These are phyloP conservation scores for Lecanicillium sp. DNA, from an alignment of 2,329 filamentous ascomycete genomes.

Conservation along the genomic window DNA sequence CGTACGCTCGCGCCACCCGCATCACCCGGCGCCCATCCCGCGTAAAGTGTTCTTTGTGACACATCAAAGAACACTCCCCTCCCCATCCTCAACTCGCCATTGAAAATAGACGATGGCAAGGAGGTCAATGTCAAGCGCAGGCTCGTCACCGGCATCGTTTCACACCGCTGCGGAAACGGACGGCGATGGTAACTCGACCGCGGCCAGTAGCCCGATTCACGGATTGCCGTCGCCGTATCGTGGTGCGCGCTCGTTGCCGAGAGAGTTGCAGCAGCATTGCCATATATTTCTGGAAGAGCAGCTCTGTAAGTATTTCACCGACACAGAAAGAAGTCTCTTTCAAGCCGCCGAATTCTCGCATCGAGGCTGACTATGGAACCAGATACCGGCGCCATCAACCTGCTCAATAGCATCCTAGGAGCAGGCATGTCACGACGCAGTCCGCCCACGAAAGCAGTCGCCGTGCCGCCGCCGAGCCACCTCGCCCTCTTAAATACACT, in stretches of 20 bases:
- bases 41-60: too few relatives aligned
- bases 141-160: slow-evolving; percentile 25
- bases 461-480: slow-evolving; percentile 62
- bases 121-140: slow-evolving; percentile 12
- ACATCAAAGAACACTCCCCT: too few relatives aligned
- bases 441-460: slow-evolving; percentile 33
- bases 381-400: slow-evolving; percentile 43
- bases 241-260: slow-evolving; percentile 46
- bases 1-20: too few relatives aligned
- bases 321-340: neutral
- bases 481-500: slow-evolving; percentile 73
- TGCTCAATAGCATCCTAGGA: slow-evolving; percentile 56
- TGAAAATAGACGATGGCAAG: slow-evolving; percentile 3
- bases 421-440: slow-evolving; percentile 34
- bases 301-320: slow-evolving; percentile 42
- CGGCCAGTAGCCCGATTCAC: slow-evolving; percentile 26
- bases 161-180: slow-evolving; percentile 24
- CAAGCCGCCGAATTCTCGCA: too few relatives aligned
- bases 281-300: slow-evolving; percentile 69
- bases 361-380: neutral
- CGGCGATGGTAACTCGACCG: slow-evolving; percentile 20
- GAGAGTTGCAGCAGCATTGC: slow-evolving; percentile 56
- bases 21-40: too few relatives aligned
- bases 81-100: too few relatives aligned
- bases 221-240: slow-evolving; percentile 35